Evolutionary conservation across 2,329 filamentous ascomycete species (phyloP), one percentile per base, ranked within the genome.

Genomic region (Alternaria hordeiaustralica): DNA sequence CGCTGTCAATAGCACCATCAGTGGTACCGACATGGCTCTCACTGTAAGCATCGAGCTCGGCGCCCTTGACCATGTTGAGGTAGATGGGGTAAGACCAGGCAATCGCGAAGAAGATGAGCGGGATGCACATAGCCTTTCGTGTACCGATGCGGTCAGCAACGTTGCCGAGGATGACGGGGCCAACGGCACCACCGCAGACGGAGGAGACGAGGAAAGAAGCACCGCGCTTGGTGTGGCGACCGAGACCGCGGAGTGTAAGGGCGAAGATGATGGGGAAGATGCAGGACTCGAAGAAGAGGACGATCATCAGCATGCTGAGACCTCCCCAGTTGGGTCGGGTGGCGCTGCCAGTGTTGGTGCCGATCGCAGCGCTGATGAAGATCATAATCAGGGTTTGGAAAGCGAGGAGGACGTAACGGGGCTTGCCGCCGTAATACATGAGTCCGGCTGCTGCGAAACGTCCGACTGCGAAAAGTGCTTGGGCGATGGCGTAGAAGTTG

Each of bases 221-320:
- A 30, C 78, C 79, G 45, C 78, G 78, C 73, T 80, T 81, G 62
- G 78, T 81, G 68, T 80, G 78, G 20, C 78, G 72, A 55, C 79
- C 79, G 6, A 81, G 74, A 20, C 79, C 79, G 46, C 79, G 76
- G 12, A 80, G 73, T 2, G 75, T 74, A 4, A 79, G 69, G 1
- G 79, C 77, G 64, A 80, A 79, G 66, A 80, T 80, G 60, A 78
- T 78, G 4, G 79, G 77, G 72, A 81, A 80, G 60, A 80, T 77
- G 63, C 76, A 79, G 23, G 70, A 75, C 57, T 80, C 78, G 68
- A 80, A 80, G 71, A 79, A 80, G 21, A 79, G 71, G 2, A 79
- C 77, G 20, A 80, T 66, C 73, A 79, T 79, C 15, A 80, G 68
- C 71, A 80, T 78, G 53, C 70, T 59, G 13, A 79, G 67, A 60